Evolutionary conservation across 2,329 filamentous ascomycete species (phyloP).

Genomic region (Lecanosticta acicola): DNA sequence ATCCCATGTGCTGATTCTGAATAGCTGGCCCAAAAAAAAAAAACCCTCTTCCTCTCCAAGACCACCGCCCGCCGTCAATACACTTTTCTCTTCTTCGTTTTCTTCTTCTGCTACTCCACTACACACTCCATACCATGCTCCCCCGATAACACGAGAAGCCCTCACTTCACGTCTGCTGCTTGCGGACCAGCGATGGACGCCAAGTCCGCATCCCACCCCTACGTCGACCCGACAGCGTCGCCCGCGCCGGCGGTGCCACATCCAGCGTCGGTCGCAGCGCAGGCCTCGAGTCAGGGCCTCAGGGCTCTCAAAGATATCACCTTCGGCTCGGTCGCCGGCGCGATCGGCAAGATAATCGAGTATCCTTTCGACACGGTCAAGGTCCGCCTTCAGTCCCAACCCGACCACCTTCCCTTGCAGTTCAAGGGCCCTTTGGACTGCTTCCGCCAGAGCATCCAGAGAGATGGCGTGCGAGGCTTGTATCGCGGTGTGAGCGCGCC

Average conservation of each 20-base stretch:
- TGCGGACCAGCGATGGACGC: conserved; percentile 2
- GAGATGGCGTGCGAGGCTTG: conserved; percentile 72
- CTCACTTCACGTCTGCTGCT: conserved; percentile 9
- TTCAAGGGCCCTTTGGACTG: conserved; percentile 89
- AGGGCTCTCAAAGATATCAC: conserved; percentile 80
- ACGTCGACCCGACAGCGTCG: conserved; percentile 2
- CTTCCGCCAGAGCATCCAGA: conserved; percentile 76
- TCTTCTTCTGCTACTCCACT: not conserved
- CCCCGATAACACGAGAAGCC: conserved; percentile 28
- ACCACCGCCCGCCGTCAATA: too few relatives aligned
- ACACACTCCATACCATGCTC: conserved; percentile 27
- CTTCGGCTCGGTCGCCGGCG: conserved; percentile 85
- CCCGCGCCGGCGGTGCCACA: conserved; percentile 4
- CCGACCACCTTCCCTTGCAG: conserved; percentile 70
- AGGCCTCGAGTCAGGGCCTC: conserved; percentile 39
- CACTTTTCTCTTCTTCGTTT: not conserved
- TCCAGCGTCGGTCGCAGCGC: conserved; percentile 3
- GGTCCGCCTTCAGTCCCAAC: conserved; percentile 93
- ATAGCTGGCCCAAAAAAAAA: not conserved
- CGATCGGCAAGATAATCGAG: conserved; percentile 92
- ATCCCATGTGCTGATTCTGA: not conserved
- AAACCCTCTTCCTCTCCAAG: not conserved
- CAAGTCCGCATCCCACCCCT: conserved; percentile 5
- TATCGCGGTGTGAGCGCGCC: conserved; percentile 93
- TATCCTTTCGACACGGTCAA: conserved; percentile 99